Conservation (phyloP, 768 basidiomycete species). For the Serendipita sp. region DNA sequence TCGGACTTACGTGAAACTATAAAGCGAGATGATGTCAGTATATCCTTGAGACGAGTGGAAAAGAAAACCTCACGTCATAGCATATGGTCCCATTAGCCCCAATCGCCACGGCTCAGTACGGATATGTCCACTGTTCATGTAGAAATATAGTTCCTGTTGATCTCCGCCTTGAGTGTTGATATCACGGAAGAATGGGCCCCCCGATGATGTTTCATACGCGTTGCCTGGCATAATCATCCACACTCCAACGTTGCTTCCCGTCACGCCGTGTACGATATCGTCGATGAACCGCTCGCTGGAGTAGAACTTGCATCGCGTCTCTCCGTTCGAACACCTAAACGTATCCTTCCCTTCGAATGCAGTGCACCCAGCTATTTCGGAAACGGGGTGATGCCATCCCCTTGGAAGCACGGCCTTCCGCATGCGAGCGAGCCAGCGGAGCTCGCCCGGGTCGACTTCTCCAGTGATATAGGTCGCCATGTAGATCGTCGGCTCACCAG, state of each 20-base stretch:
- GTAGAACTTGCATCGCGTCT: slow-evolving; percentile 35
- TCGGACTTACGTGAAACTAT: not conserved
- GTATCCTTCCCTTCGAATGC: slow-evolving; percentile 36
- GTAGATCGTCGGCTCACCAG: slow-evolving; percentile 30
- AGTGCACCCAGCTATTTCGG: slow-evolving; percentile 27
- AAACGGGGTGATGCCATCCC: slow-evolving; percentile 19
- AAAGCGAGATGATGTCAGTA: not conserved
- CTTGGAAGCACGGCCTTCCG: slow-evolving; percentile 27
- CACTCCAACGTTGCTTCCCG: slow-evolving; percentile 30
- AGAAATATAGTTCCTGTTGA: slow-evolving; percentile 35
- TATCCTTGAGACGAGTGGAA: not conserved
- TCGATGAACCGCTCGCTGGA: slow-evolving; percentile 25
- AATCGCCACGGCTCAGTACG: slow-evolving; percentile 31
- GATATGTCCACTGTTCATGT: slow-evolving; percentile 34
- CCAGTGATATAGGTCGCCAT: slow-evolving; percentile 34
- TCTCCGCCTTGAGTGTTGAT: slow-evolving; percentile 33
- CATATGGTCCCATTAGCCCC: slow-evolving; percentile 35
- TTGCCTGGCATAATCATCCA: slow-evolving; percentile 32
- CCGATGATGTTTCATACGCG: slow-evolving; percentile 31
- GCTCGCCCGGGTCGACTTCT: slow-evolving; percentile 33
- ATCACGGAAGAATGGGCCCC: slow-evolving; percentile 36
- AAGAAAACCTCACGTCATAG: slow-evolving; percentile 10
- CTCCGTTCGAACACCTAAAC: slow-evolving; percentile 25
- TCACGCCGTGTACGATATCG: slow-evolving; percentile 36
- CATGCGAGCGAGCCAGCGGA: slow-evolving; percentile 35